phyloP scores from a whole-genome alignment of 1,284 basidiomycete genomes.

The Cryptococcus wingfieldii region DNA sequence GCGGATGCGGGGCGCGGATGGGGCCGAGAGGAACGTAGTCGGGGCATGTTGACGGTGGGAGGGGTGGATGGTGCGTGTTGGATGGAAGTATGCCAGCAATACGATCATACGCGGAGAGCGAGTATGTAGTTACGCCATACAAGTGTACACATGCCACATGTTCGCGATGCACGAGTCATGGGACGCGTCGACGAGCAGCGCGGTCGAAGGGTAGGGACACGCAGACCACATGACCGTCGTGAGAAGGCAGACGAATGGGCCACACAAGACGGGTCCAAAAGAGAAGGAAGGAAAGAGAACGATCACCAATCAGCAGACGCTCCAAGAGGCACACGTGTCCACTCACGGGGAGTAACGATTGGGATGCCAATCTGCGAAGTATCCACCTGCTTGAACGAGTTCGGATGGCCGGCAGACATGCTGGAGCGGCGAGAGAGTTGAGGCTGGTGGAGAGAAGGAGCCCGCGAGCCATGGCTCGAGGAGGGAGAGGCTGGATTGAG shows the following conservation, averaged over 20 bases:
- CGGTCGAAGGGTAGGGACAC: too few relatives aligned
- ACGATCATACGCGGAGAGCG: too few relatives aligned
- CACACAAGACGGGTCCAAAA: background rate
- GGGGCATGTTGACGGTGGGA: background rate
- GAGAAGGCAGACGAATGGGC: background rate
- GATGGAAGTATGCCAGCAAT: too few relatives aligned
- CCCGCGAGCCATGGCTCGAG: slow-evolving; percentile 20
- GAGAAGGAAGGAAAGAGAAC: background rate
- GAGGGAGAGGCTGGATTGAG: background rate
- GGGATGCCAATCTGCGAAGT: slow-evolving; percentile 40
- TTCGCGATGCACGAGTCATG: too few relatives aligned
- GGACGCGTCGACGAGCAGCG: too few relatives aligned
- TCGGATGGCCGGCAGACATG: slow-evolving; percentile 28
- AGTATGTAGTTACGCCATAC: too few relatives aligned
- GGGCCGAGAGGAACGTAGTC: background rate
- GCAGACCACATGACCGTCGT: background rate
- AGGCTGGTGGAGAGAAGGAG: slow-evolving; percentile 41
- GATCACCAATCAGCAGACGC: background rate
- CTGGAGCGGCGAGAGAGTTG: slow-evolving; percentile 42
- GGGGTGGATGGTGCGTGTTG: background rate
- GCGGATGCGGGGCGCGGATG: background rate
- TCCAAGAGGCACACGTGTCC: background rate
- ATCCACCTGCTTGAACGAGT: slow-evolving; percentile 30
- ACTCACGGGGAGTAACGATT: slow-evolving; percentile 32
- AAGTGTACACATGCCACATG: too few relatives aligned